These are phyloP conservation scores for Withania somnifera DNA, from an alignment of 305 asterid genomes.

Conservation along the genomic window DNA sequence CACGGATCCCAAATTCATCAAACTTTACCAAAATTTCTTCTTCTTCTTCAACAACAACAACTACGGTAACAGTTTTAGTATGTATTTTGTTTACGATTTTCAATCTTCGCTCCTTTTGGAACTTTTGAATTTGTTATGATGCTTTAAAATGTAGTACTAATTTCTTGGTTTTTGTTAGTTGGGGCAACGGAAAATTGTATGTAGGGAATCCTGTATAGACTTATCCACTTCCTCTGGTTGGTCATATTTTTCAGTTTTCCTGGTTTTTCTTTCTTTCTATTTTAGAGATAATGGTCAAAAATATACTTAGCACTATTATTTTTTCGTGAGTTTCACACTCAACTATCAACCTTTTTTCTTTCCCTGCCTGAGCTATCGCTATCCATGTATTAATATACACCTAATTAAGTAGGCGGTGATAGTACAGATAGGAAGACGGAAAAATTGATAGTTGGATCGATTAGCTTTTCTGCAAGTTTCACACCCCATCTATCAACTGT, in stretches of 20 bases:
- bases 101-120: neutral
- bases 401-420: too few species aligned
- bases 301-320: neutral
- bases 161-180: neutral
- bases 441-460: too few species aligned
- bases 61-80: neutral
- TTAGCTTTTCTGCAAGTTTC: too few species aligned
- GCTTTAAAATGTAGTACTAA: neutral
- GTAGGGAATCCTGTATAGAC: neutral
- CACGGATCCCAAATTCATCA: conserved; percentile 3
- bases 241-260: neutral
- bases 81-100: neutral
- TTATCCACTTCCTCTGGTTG: conserved; percentile 2
- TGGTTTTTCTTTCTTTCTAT: neutral
- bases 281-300: neutral
- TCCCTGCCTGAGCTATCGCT: too few species aligned
- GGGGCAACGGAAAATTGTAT: neutral
- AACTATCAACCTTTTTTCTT: too few species aligned
- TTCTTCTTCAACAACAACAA: neutral
- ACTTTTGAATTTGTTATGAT: neutral
- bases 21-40: neutral
- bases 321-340: neutral
- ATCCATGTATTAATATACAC: too few species aligned
- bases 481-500: too few species aligned
- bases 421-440: too few species aligned